phyloP scores from a whole-genome alignment of 176 grass and related monocot genomes.

The Guadua angustifolia region DNA sequence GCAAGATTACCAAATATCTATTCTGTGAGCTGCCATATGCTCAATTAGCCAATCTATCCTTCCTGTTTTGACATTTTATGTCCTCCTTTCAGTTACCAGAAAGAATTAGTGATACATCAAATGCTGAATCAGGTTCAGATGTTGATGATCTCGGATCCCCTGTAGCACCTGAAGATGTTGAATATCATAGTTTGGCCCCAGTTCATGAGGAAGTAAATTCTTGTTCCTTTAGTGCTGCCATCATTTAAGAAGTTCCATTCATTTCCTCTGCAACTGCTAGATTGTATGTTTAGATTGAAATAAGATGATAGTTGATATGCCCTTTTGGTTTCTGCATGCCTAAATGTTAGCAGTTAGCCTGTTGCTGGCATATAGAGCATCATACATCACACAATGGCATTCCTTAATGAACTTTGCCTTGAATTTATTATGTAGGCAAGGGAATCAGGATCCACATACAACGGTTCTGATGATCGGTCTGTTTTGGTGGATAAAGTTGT shows the following conservation, averaged over 20 bases:
- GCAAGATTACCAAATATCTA: conserved; percentile 53
- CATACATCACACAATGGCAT: conserved; percentile 6
- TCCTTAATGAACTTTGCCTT: conserved; percentile 30
- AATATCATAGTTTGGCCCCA: conserved; percentile 80
- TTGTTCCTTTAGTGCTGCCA: conserved; percentile 32
- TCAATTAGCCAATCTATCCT: conserved; percentile 6
- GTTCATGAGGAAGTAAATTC: conserved; percentile 82
- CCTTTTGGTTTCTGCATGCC: conserved; percentile 11
- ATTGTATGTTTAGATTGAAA: not conserved
- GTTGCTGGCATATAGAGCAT: conserved; percentile 14
- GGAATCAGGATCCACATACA: conserved; percentile 64
- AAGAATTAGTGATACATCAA: conserved; percentile 75
- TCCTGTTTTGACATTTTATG: conserved; percentile 45
- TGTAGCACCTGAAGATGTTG: conserved; percentile 56
- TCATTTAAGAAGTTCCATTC: conserved; percentile 10
- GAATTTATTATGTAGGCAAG: conserved; percentile 54
- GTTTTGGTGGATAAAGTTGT: conserved; percentile 53
- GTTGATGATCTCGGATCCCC: conserved; percentile 77
- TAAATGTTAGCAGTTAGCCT: not conserved
- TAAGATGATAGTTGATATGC: conserved; percentile 19
- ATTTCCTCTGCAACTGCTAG: conserved; percentile 10
- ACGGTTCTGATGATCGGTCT: conserved; percentile 45
- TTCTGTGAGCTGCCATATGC: conserved; percentile 33
- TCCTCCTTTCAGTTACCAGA: conserved; percentile 65
- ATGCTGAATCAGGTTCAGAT: conserved; percentile 93